Conservation (phyloP, 441 rosid genomes). For the Eutrema salsugineum region DNA sequence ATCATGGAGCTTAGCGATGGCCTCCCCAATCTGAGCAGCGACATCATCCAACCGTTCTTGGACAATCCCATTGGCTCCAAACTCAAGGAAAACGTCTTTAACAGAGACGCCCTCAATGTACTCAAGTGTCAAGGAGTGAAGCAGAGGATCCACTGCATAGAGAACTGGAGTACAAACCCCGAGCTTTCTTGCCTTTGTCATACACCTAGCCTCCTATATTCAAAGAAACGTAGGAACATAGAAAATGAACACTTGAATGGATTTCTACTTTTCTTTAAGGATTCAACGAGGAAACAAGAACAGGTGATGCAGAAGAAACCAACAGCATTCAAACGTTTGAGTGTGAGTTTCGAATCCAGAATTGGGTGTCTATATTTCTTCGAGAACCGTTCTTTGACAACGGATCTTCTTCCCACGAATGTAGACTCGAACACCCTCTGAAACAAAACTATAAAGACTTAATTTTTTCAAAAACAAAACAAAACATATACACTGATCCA, state of each 20-base stretch:
- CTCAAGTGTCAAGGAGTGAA: slow-evolving; percentile 74
- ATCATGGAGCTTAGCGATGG: slow-evolving; percentile 85
- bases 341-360: slow-evolving; percentile 79
- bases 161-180: slow-evolving; percentile 78
- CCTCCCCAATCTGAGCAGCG: slow-evolving; percentile 79
- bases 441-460: not conserved
- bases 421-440: slow-evolving; percentile 80
- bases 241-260: not conserved
- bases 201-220: slow-evolving; percentile 83
- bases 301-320: slow-evolving; percentile 35
- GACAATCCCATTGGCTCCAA: slow-evolving; percentile 59
- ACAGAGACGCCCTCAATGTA: slow-evolving; percentile 69
- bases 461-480: not conserved
- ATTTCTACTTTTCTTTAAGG: not conserved
- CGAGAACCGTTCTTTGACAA: slow-evolving; percentile 88
- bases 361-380: slow-evolving; percentile 93
- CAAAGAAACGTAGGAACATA: not conserved
- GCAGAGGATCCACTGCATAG: slow-evolving; percentile 67
- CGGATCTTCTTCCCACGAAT: slow-evolving; percentile 70
- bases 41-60: slow-evolving; percentile 65
- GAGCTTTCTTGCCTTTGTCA: slow-evolving; percentile 88
- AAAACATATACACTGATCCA: not conserved
- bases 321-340: slow-evolving; percentile 86
- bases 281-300: not conserved
- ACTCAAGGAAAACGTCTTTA: slow-evolving; percentile 67